These are phyloP conservation scores for Noccaea bulbosa DNA, from an alignment of 345 rosid genomes.

Conservation along the genomic window DNA sequence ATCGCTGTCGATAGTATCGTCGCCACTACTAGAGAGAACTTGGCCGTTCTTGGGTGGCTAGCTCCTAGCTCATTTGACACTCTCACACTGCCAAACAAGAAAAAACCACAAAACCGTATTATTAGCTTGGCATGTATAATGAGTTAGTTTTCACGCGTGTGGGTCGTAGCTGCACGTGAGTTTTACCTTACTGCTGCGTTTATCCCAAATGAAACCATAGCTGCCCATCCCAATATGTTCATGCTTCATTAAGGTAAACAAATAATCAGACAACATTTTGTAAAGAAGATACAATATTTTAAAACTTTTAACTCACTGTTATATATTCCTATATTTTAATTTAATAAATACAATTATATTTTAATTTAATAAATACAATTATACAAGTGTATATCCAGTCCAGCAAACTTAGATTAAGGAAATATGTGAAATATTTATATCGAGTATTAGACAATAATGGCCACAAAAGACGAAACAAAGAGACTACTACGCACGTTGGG, in stretches of 20 bases:
- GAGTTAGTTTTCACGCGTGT: background rate
- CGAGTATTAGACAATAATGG: background rate
- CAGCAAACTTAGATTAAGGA: background rate
- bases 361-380: background rate
- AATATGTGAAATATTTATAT: background rate
- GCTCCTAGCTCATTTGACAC: slow-evolving; percentile 94
- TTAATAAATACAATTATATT: background rate
- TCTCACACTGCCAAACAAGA: slow-evolving; percentile 61
- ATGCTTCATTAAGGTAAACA: slow-evolving; percentile 45
- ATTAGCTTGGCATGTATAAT: background rate
- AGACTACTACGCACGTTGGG: slow-evolving; percentile 33
- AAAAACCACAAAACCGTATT: background rate
- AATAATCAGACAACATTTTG: background rate
- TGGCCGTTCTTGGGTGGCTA: slow-evolving; percentile 71
- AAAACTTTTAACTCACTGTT: background rate
- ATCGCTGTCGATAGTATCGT: slow-evolving; percentile 52
- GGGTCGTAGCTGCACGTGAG: background rate
- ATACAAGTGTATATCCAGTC: background rate
- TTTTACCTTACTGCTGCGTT: slow-evolving; percentile 84
- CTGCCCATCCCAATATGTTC: slow-evolving; percentile 87
- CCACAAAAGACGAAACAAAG: background rate
- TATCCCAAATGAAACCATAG: slow-evolving; percentile 74
- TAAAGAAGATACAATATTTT: background rate
- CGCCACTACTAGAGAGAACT: slow-evolving; percentile 70
- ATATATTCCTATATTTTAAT: background rate